These are phyloP conservation scores for Alternaria novae-zelandiae DNA, from an alignment of 2,329 filamentous ascomycete genomes.

Conservation along the genomic window DNA sequence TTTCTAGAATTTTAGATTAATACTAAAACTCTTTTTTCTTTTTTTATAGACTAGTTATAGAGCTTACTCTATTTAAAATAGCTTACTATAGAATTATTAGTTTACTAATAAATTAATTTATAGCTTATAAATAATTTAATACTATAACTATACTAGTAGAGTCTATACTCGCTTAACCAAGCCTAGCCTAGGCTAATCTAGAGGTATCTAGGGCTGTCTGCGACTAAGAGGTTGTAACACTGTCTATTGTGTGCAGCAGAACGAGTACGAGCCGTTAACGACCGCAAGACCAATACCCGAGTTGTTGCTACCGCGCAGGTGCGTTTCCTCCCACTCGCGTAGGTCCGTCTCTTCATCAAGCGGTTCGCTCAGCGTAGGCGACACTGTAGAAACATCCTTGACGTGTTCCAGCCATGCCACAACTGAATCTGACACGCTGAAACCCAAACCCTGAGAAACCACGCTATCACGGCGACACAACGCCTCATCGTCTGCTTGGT, in stretches of 20 bases:
- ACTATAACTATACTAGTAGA: too few relatives aligned
- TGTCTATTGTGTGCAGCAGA: background rate
- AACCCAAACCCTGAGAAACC: fast-evolving
- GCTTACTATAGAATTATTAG: too few relatives aligned
- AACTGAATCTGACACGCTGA: background rate
- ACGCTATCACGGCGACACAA: background rate
- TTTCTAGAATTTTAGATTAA: too few relatives aligned
- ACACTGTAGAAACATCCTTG: fast-evolving
- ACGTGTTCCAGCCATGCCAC: background rate
- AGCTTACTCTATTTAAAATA: too few relatives aligned
- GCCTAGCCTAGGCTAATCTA: too few relatives aligned
- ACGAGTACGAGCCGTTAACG: fast-evolving
- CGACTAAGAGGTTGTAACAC: background rate
- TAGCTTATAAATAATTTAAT: too few relatives aligned
- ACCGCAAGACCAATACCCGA: fast-evolving
- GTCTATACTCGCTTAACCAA: too few relatives aligned
- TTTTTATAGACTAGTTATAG: too few relatives aligned
- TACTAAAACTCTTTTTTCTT: too few relatives aligned
- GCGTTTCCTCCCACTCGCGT: background rate
- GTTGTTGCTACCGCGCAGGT: background rate
- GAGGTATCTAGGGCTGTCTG: too few relatives aligned
- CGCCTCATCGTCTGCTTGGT: background rate
- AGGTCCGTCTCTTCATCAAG: fast-evolving
- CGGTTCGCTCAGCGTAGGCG: background rate
- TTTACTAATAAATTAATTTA: too few relatives aligned